Conservation (phyloP, 2,329 filamentous ascomycete species). For the Meredithiella fracta region DNA sequence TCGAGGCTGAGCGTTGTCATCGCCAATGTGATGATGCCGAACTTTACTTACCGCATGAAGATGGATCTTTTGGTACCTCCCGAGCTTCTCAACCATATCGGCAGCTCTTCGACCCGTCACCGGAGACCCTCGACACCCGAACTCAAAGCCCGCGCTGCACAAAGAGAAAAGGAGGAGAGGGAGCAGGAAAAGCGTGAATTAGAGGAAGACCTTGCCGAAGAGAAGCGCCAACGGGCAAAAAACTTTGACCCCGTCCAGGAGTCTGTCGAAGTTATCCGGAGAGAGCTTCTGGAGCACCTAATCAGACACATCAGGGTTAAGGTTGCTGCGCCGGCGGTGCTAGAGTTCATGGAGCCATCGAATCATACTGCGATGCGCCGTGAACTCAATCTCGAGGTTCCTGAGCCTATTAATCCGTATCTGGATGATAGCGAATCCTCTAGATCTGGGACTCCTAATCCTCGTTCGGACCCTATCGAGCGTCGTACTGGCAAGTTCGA, state of each 20-base stretch:
- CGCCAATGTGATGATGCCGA: constrained; percentile 61
- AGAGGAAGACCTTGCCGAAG: constrained; percentile 70
- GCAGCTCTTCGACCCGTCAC: constrained; percentile 9
- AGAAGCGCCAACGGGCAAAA: constrained; percentile 72
- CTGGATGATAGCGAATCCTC: constrained; percentile 34
- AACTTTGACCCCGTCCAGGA: constrained; percentile 82
- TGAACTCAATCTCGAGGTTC: constrained; percentile 55
- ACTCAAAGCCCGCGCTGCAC: constrained; percentile 20
- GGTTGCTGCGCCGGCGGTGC: constrained; percentile 65
- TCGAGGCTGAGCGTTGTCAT: constrained; percentile 69
- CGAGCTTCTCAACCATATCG: constrained; percentile 15
- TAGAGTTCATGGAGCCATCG: constrained; percentile 65
- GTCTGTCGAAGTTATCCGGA: constrained; percentile 60
- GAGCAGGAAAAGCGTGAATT: constrained; percentile 53
- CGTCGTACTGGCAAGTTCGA: constrained; percentile 40
- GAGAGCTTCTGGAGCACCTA: constrained; percentile 72
- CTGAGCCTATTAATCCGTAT: constrained; percentile 17
- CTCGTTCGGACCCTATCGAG: constrained; percentile 42
- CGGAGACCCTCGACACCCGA: constrained; percentile 12
- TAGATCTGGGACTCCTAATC: constrained; percentile 48
- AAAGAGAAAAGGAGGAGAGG: constrained; percentile 46
- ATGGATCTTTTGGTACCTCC: constrained; percentile 53
- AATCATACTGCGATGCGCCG: constrained; percentile 67
- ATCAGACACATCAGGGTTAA: constrained; percentile 78
- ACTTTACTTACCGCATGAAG: constrained; percentile 78